These are phyloP conservation scores for Thraustochytrium striatum DNA, from an alignment of 352 stramenopile species.

Conservation along the genomic window DNA sequence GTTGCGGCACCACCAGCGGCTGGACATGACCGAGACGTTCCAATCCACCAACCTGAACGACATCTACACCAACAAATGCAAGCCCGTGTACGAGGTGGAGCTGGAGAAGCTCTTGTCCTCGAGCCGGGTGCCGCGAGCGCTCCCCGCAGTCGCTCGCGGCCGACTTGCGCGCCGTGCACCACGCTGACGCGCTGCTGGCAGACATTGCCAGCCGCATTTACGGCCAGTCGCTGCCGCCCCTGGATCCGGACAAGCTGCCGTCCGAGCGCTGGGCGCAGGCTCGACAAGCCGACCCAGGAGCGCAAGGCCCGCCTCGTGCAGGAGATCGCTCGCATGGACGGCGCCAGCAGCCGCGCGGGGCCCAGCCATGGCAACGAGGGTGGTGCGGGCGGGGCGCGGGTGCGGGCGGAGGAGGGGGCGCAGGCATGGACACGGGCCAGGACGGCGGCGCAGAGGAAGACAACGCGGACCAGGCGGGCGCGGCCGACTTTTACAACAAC, in stretches of 20 bases:
- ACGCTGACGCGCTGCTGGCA: slow-evolving; percentile 9
- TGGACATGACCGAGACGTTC: slow-evolving; percentile 45
- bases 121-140: not conserved
- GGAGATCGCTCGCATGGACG: not conserved
- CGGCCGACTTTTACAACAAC: slow-evolving; percentile 75
- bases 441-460: not conserved
- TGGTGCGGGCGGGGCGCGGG: too few species aligned
- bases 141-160: not conserved
- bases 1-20: slow-evolving; percentile 6
- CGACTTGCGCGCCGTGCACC: slow-evolving; percentile 14
- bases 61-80: not conserved
- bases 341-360: not conserved
- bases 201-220: slow-evolving; percentile 49
- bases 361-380: too few species aligned
- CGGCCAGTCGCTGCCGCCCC: not conserved
- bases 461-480: slow-evolving; percentile 61
- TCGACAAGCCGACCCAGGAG: not conserved
- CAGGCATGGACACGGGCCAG: not conserved
- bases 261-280: not conserved
- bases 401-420: not conserved
- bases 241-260: not conserved
- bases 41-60: slow-evolving; percentile 25
- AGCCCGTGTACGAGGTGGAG: slow-evolving; percentile 40
- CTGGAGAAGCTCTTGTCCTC: slow-evolving; percentile 33
- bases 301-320: not conserved